Base-by-base conservation (phyloP, 768 basidiomycete species). In the Zangia roseola region DNA sequence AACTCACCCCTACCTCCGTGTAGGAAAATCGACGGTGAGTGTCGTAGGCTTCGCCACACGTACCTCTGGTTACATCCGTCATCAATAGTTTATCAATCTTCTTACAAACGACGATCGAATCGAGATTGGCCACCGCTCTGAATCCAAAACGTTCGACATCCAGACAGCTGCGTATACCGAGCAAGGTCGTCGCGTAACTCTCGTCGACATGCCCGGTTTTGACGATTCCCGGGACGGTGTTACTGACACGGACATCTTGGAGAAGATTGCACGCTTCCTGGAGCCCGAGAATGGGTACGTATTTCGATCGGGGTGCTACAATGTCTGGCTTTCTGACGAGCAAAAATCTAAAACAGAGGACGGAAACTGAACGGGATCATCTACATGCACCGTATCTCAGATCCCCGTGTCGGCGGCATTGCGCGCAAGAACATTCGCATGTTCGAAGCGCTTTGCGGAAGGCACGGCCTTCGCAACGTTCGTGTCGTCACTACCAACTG, bases 401-500 rank as follows among this genome's bases (percentile, higher is more conserved):
- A 77, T 47, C 62, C 69, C 55, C 64, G 75, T n/a, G 64, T 79
- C 47, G 71, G 72, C 6, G 71, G 71, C 8, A 70, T 70, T 40
- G 70, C 74, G 6, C 63, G 62, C 10, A 68, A 70, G 51, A 76
- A 74, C 49, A 73, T 75, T 43, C 59, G 64, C 20, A 69, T 77
- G 63, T 77, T 79, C 59, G 53, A 70, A 19, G 63, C 71, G 46
- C 64, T 80, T 17, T 80, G 77, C 40, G 77, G 78, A 1, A 68
- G 71, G 24, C 58, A 51, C 10, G 63, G 71, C 13, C 68, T 78
- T 14, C 50, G 60, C 36, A 77, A 72, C 44, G 74, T 79, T n/a
- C 60, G 73, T 6, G 67, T 79, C 40, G 70, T 71, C 30, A 78
- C 78, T 1, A 78, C 68, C 14, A 77, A 72, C 71, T 78, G 77